phyloP scores from a whole-genome alignment of 139 green algal genomes.

The Tetradesmus obliquus region DNA sequence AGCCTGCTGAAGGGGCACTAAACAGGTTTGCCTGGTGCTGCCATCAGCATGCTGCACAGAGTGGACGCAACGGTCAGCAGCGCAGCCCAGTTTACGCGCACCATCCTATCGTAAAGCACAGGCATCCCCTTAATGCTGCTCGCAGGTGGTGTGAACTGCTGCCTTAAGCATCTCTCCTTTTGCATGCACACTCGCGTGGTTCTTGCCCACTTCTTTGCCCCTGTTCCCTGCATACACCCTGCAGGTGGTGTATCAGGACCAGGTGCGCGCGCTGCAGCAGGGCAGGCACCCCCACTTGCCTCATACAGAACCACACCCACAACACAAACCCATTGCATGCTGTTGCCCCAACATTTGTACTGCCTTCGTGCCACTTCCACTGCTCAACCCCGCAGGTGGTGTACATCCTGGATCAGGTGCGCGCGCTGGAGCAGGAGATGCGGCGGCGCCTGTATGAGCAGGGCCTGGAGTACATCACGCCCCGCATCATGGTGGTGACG shows the following conservation, averaged over 20 bases:
- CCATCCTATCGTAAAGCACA: no score
- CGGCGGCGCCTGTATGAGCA: slow-evolving; percentile 58
- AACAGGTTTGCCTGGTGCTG: no score
- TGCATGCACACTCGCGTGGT: no score
- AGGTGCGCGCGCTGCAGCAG: slow-evolving; percentile 62
- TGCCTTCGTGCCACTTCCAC: not conserved
- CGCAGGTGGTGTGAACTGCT: no score
- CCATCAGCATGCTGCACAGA: no score
- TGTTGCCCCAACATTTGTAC: not conserved
- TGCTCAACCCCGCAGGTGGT: slow-evolving; percentile 71
- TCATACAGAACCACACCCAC: no score
- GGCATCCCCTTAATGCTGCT: no score
- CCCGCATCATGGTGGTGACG: slow-evolving; percentile 82
- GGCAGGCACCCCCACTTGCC: no score
- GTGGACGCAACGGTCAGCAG: no score
- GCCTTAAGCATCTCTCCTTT: no score
- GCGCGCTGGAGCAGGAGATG: slow-evolving; percentile 82
- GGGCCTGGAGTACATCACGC: slow-evolving; percentile 55
- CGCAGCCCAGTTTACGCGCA: no score
- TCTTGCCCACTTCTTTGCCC: not conserved
- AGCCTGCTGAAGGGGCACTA: no score
- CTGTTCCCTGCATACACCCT: not conserved
- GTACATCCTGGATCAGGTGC: slow-evolving; percentile 89
- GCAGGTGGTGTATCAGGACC: slow-evolving; percentile 88
- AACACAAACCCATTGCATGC: not conserved